A percentile compares a stretch with the other conserved stretches of the same genome.
These are phyloP conservation scores for Crataegus laevigata DNA, from an alignment of 306 rosid species.

Conservation along the genomic window DNA sequence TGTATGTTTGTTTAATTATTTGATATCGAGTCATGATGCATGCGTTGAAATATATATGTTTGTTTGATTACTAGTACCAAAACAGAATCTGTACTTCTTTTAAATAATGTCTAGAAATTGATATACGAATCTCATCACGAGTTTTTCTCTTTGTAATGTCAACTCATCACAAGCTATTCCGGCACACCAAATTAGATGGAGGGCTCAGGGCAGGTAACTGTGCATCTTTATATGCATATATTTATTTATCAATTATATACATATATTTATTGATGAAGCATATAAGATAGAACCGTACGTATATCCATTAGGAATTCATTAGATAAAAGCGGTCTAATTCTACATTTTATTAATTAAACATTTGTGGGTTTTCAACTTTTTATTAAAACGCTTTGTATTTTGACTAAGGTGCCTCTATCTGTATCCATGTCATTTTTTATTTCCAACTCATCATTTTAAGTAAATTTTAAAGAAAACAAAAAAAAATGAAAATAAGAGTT, in stretches of 20 bases:
- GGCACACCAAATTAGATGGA: background rate
- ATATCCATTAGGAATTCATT: no score
- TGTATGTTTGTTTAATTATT: background rate
- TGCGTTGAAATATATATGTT: background rate
- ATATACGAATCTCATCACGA: background rate
- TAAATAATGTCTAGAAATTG: background rate
- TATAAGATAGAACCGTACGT: background rate
- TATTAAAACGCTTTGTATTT: no score
- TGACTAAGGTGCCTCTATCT: no score
- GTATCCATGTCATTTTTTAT: no score
- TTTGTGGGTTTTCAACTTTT: no score
- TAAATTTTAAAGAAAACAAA: no score
- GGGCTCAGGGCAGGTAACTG: background rate
- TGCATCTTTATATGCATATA: background rate
- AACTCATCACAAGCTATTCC: background rate
- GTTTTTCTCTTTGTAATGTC: background rate
- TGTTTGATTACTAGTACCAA: background rate
- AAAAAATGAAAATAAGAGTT: no score
- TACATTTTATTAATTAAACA: no score
- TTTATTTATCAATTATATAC: background rate
- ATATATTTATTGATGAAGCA: background rate
- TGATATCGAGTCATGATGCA: background rate
- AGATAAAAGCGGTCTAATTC: no score
- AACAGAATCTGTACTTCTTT: background rate
- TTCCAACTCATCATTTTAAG: no score